These are phyloP conservation scores for Phaseolus coccineus DNA, from an alignment of 331 rosid genomes.

Conservation along the genomic window DNA sequence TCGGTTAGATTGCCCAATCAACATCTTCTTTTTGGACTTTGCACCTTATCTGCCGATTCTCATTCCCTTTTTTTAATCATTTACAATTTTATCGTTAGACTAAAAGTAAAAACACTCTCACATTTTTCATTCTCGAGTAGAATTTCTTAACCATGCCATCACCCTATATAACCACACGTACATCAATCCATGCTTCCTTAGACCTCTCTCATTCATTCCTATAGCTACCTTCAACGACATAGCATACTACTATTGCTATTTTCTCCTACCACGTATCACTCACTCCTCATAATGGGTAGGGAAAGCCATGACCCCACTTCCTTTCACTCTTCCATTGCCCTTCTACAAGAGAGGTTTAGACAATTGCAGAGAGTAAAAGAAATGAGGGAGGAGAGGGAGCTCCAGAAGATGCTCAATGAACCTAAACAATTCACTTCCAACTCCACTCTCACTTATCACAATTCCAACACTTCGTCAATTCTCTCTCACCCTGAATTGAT, in stretches of 20 bases:
- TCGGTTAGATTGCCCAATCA: slow-evolving; percentile 69
- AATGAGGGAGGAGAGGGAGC: slow-evolving; percentile 85
- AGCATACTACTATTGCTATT: neutral
- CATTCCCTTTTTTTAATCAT: slow-evolving; percentile 50
- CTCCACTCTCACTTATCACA: slow-evolving; percentile 1
- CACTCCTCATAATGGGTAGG: slow-evolving; percentile 53
- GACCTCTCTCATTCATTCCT: neutral
- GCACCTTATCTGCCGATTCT: slow-evolving; percentile 69
- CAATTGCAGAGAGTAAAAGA: slow-evolving; percentile 82
- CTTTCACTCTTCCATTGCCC: slow-evolving; percentile 76
- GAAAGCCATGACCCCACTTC: slow-evolving; percentile 52
- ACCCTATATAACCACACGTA: slow-evolving; percentile 53
- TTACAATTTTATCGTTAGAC: slow-evolving; percentile 46
- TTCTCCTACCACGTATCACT: neutral
- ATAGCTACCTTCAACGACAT: neutral
- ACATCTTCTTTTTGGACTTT: slow-evolving; percentile 73
- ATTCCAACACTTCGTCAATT: slow-evolving; percentile 43
- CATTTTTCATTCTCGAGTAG: slow-evolving; percentile 2
- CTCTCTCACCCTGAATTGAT: slow-evolving; percentile 46
- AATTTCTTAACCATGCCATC: slow-evolving; percentile 48
- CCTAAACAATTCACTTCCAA: slow-evolving; percentile 46
- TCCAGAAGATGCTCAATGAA: slow-evolving; percentile 52
- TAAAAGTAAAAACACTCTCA: slow-evolving; percentile 3
- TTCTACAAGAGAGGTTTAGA: slow-evolving; percentile 90
- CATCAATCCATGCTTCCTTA: slow-evolving; percentile 39